These are phyloP conservation scores for Candida chauliodis DNA, from an alignment of 805 yeast species.

Conservation along the genomic window DNA sequence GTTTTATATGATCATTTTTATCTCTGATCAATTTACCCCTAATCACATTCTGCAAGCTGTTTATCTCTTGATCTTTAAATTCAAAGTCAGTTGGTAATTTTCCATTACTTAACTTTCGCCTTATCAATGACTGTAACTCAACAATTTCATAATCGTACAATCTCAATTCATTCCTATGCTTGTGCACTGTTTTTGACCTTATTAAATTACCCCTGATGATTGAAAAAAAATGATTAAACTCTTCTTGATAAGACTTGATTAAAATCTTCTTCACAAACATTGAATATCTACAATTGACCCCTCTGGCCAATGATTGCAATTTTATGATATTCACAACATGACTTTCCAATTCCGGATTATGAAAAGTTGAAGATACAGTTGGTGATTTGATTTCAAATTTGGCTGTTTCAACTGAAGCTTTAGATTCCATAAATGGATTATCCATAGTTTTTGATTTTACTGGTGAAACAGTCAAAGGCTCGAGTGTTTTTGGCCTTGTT, in stretches of 20 bases:
- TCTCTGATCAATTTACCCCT: conserved; percentile 39
- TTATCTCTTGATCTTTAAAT: conserved; percentile 16
- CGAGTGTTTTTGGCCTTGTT: neutral
- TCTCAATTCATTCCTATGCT: conserved; percentile 31
- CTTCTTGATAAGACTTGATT: conserved; percentile 53
- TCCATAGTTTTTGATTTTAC: conserved; percentile 1
- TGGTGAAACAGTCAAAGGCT: conserved; percentile 1
- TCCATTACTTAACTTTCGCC: conserved; percentile 19
- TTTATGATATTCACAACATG: conserved; percentile 30
- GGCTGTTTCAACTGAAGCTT: neutral
- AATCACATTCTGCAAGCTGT: conserved; percentile 37
- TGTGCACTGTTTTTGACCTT: conserved; percentile 28
- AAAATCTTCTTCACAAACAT: conserved; percentile 62
- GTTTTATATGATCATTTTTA: conserved; percentile 10
- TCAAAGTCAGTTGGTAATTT: conserved; percentile 8
- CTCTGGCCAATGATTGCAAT: conserved; percentile 70
- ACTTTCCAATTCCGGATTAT: conserved; percentile 8
- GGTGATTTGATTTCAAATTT: conserved; percentile 5
- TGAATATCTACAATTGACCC: conserved; percentile 61
- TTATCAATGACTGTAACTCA: conserved; percentile 37
- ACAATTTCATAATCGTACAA: conserved; percentile 29
- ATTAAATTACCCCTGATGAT: conserved; percentile 47
- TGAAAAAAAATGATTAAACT: conserved; percentile 48
- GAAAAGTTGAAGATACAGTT: neutral
- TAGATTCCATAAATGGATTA: conserved; percentile 8